Evolutionary conservation across 2,329 filamentous ascomycete species (phyloP).

Genomic region (Mariannaea sp.): DNA sequence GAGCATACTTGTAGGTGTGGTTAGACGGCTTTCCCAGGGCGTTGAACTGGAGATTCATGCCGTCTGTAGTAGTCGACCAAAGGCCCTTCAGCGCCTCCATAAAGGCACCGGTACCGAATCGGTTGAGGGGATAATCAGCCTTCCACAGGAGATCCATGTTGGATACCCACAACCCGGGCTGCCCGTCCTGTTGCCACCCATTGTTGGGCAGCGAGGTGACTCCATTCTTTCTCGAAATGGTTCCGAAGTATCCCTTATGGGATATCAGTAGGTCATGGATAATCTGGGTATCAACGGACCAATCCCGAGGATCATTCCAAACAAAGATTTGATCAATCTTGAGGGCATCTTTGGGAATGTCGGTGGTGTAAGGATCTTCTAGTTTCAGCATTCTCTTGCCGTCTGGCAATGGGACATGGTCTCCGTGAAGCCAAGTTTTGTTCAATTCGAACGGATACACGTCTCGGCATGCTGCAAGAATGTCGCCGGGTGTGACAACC

Average conservation of each 20-base stretch:
- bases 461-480: slow-evolving; percentile 72
- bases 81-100: slow-evolving; percentile 79
- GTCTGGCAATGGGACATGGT: slow-evolving; percentile 39
- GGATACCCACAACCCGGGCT: slow-evolving; percentile 83
- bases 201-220: slow-evolving; percentile 65
- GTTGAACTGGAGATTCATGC: slow-evolving; percentile 62
- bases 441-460: slow-evolving; percentile 79
- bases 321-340: slow-evolving; percentile 91
- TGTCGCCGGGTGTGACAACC: slow-evolving; percentile 85
- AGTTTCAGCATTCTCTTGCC: slow-evolving; percentile 42
- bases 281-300: slow-evolving; percentile 87
- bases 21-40: slow-evolving; percentile 83
- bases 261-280: slow-evolving; percentile 85
- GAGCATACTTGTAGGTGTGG: slow-evolving; percentile 80
- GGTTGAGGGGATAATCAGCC: slow-evolving; percentile 79
- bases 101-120: slow-evolving; percentile 91
- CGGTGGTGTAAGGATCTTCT: slow-evolving; percentile 40
- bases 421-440: slow-evolving; percentile 39
- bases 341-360: slow-evolving; percentile 52
- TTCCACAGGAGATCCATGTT: slow-evolving; percentile 93
- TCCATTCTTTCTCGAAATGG: slow-evolving; percentile 75
- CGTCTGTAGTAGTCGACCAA: slow-evolving; percentile 74
- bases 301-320: slow-evolving; percentile 95
- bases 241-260: slow-evolving; percentile 77
- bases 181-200: slow-evolving; percentile 82